Conservation (phyloP, 352 stramenopile species). For the Phytophthora ramorum region DNA sequence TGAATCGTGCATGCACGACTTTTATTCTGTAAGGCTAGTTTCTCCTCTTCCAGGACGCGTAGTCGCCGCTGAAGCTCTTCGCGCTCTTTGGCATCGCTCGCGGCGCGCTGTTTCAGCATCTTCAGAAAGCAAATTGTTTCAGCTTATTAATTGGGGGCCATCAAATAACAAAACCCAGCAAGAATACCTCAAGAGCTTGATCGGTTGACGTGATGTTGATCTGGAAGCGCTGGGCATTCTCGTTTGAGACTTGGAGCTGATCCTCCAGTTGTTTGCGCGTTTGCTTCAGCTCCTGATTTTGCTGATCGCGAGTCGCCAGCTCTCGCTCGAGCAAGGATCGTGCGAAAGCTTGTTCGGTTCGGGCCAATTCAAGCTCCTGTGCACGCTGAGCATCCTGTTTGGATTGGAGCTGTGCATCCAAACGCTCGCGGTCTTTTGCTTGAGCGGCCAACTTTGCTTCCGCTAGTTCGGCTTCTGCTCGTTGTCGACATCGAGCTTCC, state of each 20-base stretch:
- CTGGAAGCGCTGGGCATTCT: constrained; percentile 39
- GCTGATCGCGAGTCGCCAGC: constrained; percentile 27
- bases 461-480: constrained; percentile 26
- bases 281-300: constrained; percentile 45
- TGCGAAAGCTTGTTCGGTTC: constrained; percentile 32
- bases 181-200: constrained; percentile 56
- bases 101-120: constrained; percentile 56
- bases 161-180: not conserved
- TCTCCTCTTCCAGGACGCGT: constrained; percentile 61
- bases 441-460: constrained; percentile 27
- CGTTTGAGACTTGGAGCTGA: constrained; percentile 41
- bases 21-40: constrained; percentile 61
- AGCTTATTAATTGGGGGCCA: not conserved
- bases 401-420: constrained; percentile 34
- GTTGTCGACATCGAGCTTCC: constrained; percentile 21
- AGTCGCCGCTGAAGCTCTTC: constrained; percentile 64
- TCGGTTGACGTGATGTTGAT: constrained; percentile 47
- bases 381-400: constrained; percentile 37
- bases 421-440: constrained; percentile 37
- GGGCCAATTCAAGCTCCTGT: constrained; percentile 26
- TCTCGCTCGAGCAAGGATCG: constrained; percentile 37
- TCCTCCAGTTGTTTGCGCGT: constrained; percentile 38
- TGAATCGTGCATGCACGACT: constrained; percentile 61
- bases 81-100: constrained; percentile 55
- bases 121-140: constrained; percentile 12